Conservation (phyloP, 768 basidiomycete genomes). For the Tricholomella constricta region DNA sequence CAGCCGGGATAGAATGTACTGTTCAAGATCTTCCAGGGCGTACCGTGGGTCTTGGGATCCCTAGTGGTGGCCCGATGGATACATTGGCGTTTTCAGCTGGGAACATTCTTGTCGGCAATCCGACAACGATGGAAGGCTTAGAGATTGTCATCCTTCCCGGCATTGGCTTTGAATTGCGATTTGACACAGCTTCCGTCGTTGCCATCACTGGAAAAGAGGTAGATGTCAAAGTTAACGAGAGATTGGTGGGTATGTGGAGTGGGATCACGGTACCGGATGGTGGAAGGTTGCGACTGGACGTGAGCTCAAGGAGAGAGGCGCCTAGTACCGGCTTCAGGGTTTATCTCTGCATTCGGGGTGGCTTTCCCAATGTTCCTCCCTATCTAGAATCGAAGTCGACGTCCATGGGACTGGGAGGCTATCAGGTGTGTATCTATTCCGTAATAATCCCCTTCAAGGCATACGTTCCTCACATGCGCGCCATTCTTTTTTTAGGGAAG, state of each 20-base stretch:
- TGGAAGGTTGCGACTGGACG: constrained; percentile 43
- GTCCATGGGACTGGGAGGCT: constrained; percentile 61
- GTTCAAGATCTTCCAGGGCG: constrained; percentile 63
- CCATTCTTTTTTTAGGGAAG: constrained; percentile 44
- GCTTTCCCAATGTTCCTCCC: constrained; percentile 55
- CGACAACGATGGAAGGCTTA: constrained; percentile 48
- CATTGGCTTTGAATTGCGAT: constrained; percentile 46
- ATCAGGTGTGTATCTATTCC: constrained; percentile 42
- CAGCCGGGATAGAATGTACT: constrained; percentile 56
- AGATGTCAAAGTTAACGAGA: constrained; percentile 42
- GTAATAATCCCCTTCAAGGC: background rate
- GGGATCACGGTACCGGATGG: constrained; percentile 46
- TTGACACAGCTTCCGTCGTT: constrained; percentile 49
- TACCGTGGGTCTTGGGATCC: constrained; percentile 55
- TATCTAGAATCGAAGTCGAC: constrained; percentile 71
- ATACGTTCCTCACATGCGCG: background rate
- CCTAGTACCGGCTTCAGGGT: constrained; percentile 47
- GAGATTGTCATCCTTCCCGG: constrained; percentile 54
- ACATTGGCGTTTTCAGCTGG: constrained; percentile 53
- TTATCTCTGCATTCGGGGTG: constrained; percentile 60
- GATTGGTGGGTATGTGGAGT: constrained; percentile 47
- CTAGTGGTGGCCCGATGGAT: constrained; percentile 68
- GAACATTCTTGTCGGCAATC: constrained; percentile 62
- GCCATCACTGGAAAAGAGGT: constrained; percentile 57
- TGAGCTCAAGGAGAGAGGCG: constrained; percentile 15